Conservation (phyloP, 495 filamentous ascomycete genomes). For the Jackrogersella minutella region DNA sequence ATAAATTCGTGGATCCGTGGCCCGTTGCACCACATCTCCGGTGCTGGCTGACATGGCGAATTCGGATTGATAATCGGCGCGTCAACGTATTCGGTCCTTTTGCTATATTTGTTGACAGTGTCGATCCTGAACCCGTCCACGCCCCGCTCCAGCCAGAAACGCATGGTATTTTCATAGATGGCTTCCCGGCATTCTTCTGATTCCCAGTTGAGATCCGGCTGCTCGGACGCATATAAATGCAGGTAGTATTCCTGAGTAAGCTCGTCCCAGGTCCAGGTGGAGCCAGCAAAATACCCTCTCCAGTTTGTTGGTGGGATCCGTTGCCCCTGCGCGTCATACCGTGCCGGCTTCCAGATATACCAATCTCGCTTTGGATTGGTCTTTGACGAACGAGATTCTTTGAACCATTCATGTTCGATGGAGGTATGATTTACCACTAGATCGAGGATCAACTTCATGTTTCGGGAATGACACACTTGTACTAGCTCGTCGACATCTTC, state of each 20-base stretch:
- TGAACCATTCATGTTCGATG: slow-evolving; percentile 80
- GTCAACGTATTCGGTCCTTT: slow-evolving; percentile 67
- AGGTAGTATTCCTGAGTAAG: slow-evolving; percentile 73
- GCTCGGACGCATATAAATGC: slow-evolving; percentile 68
- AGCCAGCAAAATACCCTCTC: slow-evolving; percentile 63
- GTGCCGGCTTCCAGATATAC: slow-evolving; percentile 76
- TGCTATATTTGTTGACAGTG: slow-evolving; percentile 70
- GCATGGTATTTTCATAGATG: slow-evolving; percentile 69
- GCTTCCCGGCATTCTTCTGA: slow-evolving; percentile 66
- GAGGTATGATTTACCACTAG: slow-evolving; percentile 82
- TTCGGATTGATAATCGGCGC: slow-evolving; percentile 61
- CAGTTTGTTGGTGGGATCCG: slow-evolving; percentile 76
- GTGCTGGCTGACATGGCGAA: slow-evolving; percentile 55
- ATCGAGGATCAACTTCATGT: slow-evolving; percentile 77
- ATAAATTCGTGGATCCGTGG: slow-evolving; percentile 73
- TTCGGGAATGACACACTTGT: slow-evolving; percentile 59
- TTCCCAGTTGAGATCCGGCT: slow-evolving; percentile 83
- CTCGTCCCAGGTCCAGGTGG: slow-evolving; percentile 73
- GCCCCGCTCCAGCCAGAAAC: slow-evolving; percentile 75
- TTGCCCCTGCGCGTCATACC: slow-evolving; percentile 64
- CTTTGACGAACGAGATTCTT: slow-evolving; percentile 68
- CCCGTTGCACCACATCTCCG: slow-evolving; percentile 67
- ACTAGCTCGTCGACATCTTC: slow-evolving; percentile 72
- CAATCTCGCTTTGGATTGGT: slow-evolving; percentile 71
- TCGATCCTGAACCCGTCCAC: slow-evolving; percentile 77